Conservation (phyloP, 768 basidiomycete genomes). For the Russula sp. region DNA sequence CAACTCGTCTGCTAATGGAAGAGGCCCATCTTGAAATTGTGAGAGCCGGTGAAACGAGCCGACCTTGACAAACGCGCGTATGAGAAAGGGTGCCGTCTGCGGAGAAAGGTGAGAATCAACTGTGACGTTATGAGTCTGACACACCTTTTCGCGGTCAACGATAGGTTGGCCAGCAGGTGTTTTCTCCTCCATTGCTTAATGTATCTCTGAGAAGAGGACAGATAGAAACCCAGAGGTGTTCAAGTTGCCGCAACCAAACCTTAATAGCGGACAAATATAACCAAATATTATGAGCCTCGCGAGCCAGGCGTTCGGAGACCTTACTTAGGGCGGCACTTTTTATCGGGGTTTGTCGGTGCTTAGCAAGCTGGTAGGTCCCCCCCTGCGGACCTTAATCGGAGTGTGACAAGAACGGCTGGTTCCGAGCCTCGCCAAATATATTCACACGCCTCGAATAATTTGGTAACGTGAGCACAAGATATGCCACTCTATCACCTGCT, state of each 20-base stretch:
- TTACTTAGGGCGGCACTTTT: too few species aligned
- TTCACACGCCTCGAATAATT: slow-evolving; percentile 1
- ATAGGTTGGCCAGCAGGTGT: slow-evolving; percentile 42
- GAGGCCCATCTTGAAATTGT: slow-evolving; percentile 70
- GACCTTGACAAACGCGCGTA: slow-evolving; percentile 77
- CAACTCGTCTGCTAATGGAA: slow-evolving; percentile 76
- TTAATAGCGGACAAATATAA: slow-evolving; percentile 1
- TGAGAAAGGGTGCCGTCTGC: slow-evolving; percentile 75
- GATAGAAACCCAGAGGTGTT: background rate
- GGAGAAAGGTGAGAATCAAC: background rate
- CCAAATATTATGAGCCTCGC: background rate
- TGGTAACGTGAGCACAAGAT: too few species aligned
- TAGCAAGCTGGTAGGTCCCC: too few species aligned
- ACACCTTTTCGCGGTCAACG: slow-evolving; percentile 56
- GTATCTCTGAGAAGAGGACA: background rate
- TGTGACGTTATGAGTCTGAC: background rate
- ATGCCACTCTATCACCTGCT: background rate
- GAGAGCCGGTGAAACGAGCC: slow-evolving; percentile 68
- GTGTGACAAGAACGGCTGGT: too few species aligned
- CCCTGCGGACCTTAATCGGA: too few species aligned
- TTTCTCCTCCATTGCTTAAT: slow-evolving; percentile 33
- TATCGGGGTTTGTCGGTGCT: too few species aligned
- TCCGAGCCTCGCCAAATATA: background rate
- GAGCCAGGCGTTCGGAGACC: too few species aligned
- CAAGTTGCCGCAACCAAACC: background rate